A percentile compares a stretch with the other conserved stretches of the same genome.
These are phyloP conservation scores for Quercus parvula DNA, from an alignment of 306 rosid species.

Conservation along the genomic window DNA sequence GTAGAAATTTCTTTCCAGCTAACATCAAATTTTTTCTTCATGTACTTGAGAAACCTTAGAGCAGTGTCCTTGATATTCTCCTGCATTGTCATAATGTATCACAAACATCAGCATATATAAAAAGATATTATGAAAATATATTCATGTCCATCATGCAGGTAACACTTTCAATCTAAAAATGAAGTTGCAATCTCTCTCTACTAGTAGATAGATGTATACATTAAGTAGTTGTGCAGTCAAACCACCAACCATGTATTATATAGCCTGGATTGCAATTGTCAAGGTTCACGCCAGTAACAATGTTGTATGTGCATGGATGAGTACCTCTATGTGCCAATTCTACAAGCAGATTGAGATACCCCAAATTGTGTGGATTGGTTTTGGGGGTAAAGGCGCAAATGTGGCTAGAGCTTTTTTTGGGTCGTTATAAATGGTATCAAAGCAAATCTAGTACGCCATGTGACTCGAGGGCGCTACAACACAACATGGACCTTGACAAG, in stretches of 20 bases:
- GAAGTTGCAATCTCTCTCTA: neutral
- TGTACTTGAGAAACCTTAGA: slow-evolving; percentile 45
- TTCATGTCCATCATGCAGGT: neutral
- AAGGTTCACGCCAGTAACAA: neutral
- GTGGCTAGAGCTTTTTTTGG: no score
- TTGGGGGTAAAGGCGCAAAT: no score
- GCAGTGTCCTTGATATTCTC: slow-evolving; percentile 37
- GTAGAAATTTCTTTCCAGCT: slow-evolving; percentile 36
- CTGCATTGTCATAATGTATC: slow-evolving; percentile 33
- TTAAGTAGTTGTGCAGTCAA: neutral
- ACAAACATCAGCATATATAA: neutral
- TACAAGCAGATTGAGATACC: no score
- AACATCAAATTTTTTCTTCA: slow-evolving; percentile 41
- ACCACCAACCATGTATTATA: neutral
- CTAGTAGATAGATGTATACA: neutral
- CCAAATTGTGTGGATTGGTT: no score
- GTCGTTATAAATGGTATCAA: no score
- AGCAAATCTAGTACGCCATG: no score
- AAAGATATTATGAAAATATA: neutral
- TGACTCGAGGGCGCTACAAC: no score
- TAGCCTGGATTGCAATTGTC: neutral
- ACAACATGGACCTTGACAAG: no score
- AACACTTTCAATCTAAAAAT: neutral
- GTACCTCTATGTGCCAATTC: no score
- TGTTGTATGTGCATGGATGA: no score